Evolutionary conservation across 495 filamentous ascomycete genomes (phyloP).

Genomic region (Neurospora terricola): DNA sequence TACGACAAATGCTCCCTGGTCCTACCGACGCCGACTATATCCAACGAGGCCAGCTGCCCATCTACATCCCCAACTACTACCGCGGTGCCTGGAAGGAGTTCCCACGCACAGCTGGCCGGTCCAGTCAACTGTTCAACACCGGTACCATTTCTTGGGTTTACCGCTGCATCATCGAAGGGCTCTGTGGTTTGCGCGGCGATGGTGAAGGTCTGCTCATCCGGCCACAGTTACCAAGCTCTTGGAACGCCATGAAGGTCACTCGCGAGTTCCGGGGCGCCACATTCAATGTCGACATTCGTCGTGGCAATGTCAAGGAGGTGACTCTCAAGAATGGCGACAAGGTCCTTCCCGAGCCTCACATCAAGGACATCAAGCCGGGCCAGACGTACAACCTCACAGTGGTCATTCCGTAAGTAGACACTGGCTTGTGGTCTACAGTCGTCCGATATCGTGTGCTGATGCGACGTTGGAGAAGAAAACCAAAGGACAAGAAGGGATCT

Average conservation of each 20-base stretch:
- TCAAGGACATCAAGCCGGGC: constrained; percentile 30
- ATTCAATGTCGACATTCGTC: constrained; percentile 36
- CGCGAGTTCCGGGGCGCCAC: constrained; percentile 41
- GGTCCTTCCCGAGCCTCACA: constrained; percentile 25
- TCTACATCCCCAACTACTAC: constrained; percentile 50
- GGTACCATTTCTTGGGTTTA: constrained; percentile 47
- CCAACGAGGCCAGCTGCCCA: constrained; percentile 44
- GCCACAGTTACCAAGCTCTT: constrained; percentile 40
- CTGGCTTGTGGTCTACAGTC: not conserved
- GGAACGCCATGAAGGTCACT: constrained; percentile 38
- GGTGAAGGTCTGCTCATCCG: constrained; percentile 32
- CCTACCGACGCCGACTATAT: constrained; percentile 40
- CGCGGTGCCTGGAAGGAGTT: constrained; percentile 40
- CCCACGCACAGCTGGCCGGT: constrained; percentile 43
- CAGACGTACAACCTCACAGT: constrained; percentile 33
- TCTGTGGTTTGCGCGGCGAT: constrained; percentile 43
- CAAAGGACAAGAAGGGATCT: not conserved
- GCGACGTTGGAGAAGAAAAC: not conserved
- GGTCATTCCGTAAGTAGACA: constrained; percentile 19
- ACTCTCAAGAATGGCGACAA: constrained; percentile 25
- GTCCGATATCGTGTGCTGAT: not conserved
- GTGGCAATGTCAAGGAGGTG: constrained; percentile 32
- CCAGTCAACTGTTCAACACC: constrained; percentile 48
- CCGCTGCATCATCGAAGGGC: constrained; percentile 42
- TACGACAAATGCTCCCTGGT: constrained; percentile 44